Evolutionary conservation across 768 basidiomycete species (phyloP), one percentile per base, ranked within the genome.

Genomic region (Dendrothele bispora): DNA sequence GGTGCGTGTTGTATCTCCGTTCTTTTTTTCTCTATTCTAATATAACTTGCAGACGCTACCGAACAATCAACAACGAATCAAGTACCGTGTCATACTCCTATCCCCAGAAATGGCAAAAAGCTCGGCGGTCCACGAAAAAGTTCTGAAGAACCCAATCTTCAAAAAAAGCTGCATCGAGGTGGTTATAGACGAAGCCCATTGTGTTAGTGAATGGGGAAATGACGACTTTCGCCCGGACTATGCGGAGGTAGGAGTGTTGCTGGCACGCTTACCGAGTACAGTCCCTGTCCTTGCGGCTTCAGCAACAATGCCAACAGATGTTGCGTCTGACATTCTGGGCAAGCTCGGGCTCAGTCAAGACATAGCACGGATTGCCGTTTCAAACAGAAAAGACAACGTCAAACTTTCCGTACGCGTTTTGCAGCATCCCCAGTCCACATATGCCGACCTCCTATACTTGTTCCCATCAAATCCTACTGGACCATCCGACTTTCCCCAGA

Each of bases 161-260:
- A 24, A n/a, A 10, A 37, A 46, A 1, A 51, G 41, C 24, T 15
- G 39, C 29, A 47, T 41, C 22, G 36, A 20, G 18, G 28, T 59
- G 1, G 38, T 55, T 2, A 29, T 61, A 3, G 54, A 61, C 22
- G 52, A 61, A 26, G 53, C 35, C 1, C 59, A 61, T 32, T 61
- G 59, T 21, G 27, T 61, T 12, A 52, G 26, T 4, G 24, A 50
- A 12, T 57, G 59, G 55, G 58, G 48, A 43, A n/a, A 43, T 43
- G 6, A 22, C 36, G 3, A 22, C 10, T 50, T 50, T 26, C 43
- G 49, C 2, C 34, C 34, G 1, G 49, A 37, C 3, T 50, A 50
- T 17, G n/a, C 15, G 5, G 15, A 17, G 6, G 11, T 44, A 5
- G 11, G 12, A 22, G 7, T 32, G 15, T 43, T 50, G 5, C 27